These are phyloP conservation scores for Apostasia ramifera DNA, from an alignment of 106 monocot species.

Conservation along the genomic window DNA sequence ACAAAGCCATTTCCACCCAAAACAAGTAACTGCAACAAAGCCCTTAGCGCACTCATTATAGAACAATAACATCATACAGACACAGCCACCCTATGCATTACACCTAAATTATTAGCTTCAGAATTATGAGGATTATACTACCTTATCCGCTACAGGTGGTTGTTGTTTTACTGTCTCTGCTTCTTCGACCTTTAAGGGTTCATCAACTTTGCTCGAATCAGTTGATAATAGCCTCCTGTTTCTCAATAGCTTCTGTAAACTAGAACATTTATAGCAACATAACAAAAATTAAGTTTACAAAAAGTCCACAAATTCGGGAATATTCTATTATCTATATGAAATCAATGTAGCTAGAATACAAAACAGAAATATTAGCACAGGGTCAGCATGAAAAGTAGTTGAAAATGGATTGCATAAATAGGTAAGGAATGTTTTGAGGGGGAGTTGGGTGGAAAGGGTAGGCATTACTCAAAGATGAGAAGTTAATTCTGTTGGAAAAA, in stretches of 20 bases:
- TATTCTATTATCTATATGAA: too few relatives aligned
- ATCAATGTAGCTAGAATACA: too few relatives aligned
- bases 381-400: too few relatives aligned
- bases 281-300: background rate
- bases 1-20: constrained; percentile 98
- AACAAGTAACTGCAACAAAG: constrained; percentile 61
- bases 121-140: constrained; percentile 3
- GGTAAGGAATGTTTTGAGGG: too few relatives aligned
- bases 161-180: constrained; percentile 69
- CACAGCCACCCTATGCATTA: background rate
- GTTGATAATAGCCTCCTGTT: constrained; percentile 58
- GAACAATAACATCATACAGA: background rate
- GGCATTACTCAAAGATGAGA: too few relatives aligned
- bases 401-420: too few relatives aligned
- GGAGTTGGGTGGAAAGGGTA: too few relatives aligned
- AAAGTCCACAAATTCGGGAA: background rate
- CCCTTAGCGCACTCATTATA: background rate
- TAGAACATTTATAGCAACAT: constrained; percentile 7
- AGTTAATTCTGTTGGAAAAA: too few relatives aligned
- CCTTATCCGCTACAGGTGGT: constrained; percentile 69
- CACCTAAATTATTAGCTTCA: background rate
- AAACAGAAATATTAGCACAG: too few relatives aligned
- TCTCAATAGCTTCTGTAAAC: constrained; percentile 15
- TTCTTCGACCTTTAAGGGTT: constrained; percentile 79
- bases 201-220: constrained; percentile 51